Percentiles rank a stretch among this genome's conserved stretches.
Evolutionary conservation across 176 grass and related monocot species (phyloP).

Genomic region (Zoysia japonica): DNA sequence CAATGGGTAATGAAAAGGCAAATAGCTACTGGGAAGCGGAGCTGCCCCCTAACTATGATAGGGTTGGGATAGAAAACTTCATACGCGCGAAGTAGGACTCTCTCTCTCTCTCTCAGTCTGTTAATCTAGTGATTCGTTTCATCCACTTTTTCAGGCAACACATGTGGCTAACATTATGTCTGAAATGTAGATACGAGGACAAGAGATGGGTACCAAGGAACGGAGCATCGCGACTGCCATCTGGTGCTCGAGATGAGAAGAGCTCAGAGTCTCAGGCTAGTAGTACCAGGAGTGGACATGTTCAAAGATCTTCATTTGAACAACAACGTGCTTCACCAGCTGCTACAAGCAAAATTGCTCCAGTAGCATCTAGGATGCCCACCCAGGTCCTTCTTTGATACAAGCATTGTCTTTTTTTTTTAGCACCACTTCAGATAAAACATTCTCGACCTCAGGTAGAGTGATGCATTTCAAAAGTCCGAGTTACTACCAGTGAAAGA

Average conservation of each 20-base stretch:
- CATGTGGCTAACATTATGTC: conserved; percentile 9
- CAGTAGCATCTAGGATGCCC: conserved; percentile 55
- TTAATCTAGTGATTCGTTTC: conserved; percentile 24
- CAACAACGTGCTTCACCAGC: conserved; percentile 46
- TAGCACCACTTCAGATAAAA: background rate
- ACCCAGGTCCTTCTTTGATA: conserved; percentile 49
- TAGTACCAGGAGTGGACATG: conserved; percentile 45
- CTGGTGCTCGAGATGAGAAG: conserved; percentile 57
- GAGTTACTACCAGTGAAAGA: background rate
- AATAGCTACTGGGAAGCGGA: conserved; percentile 98
- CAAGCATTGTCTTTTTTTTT: background rate
- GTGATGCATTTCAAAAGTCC: too few species aligned
- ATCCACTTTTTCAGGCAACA: conserved; percentile 15
- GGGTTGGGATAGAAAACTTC: conserved; percentile 96
- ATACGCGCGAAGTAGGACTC: conserved; percentile 86
- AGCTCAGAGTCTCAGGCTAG: conserved; percentile 46
- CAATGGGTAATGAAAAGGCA: conserved; percentile 97
- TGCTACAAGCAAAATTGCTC: conserved; percentile 50
- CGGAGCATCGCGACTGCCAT: conserved; percentile 51
- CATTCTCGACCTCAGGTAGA: too few species aligned
- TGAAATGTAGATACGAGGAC: conserved; percentile 83
- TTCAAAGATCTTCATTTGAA: conserved; percentile 68
- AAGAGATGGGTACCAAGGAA: conserved; percentile 92
- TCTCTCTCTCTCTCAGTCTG: conserved; percentile 27
- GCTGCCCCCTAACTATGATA: conserved; percentile 91